Conservation (phyloP, 2,329 filamentous ascomycete species). For the Claviceps digitariae region DNA sequence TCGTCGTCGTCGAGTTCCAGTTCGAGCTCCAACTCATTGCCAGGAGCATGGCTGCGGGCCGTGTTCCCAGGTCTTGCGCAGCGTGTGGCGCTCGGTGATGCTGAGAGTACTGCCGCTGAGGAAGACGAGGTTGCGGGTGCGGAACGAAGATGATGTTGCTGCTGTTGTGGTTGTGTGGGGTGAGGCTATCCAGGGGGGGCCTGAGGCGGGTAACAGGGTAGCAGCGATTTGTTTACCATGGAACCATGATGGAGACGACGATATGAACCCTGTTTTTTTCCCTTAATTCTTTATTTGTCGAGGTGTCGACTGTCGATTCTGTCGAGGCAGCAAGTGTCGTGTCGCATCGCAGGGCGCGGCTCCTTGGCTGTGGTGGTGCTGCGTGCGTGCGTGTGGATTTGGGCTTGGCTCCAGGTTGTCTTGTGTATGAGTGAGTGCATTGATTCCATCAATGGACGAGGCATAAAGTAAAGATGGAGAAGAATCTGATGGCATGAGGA, state of each 20-base stretch:
- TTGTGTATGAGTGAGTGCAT: no score
- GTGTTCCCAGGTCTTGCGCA: neutral
- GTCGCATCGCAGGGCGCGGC: no score
- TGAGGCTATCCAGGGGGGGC: neutral
- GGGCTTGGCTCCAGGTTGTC: neutral
- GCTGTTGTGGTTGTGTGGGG: neutral
- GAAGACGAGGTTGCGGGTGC: neutral
- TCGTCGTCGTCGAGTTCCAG: neutral
- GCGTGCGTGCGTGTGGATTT: neutral
- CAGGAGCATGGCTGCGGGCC: neutral
- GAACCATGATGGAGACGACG: neutral
- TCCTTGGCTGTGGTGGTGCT: neutral
- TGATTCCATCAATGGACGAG: neutral
- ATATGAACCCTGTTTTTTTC: neutral
- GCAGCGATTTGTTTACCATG: neutral
- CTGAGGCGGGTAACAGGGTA: neutral
- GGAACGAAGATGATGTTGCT: neutral
- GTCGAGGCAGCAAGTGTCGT: neutral
- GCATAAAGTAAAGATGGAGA: neutral
- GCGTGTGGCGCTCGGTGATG: neutral
- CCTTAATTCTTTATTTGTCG: neutral
- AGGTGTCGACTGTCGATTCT: neutral
- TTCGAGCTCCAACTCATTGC: neutral
- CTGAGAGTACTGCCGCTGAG: neutral
- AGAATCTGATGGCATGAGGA: neutral